Percentiles rank a stretch among this genome's conserved stretches.
phyloP scores from a whole-genome alignment of 495 filamentous ascomycete species.

The Saxispiralis lemnorum region DNA sequence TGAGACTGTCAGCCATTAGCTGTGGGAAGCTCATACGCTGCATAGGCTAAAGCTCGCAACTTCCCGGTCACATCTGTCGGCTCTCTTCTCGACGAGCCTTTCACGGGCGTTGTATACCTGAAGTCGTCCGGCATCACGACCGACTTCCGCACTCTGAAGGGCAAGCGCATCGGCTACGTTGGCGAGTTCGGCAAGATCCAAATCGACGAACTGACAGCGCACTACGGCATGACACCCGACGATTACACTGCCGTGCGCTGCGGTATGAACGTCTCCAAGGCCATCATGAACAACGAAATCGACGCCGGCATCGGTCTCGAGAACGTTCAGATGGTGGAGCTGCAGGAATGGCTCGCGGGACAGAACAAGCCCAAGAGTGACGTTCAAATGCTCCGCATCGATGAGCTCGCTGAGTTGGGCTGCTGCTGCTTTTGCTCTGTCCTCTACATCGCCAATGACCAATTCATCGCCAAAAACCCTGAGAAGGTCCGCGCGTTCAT shows the following conservation, averaged over 20 bases:
- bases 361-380: constrained; percentile 42
- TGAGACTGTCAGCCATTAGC: no score
- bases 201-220: constrained; percentile 54
- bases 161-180: constrained; percentile 54
- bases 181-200: constrained; percentile 63
- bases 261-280: constrained; percentile 45
- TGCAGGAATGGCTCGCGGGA: constrained; percentile 46
- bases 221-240: constrained; percentile 50
- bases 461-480: constrained; percentile 41
- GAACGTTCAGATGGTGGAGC: constrained; percentile 58
- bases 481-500: constrained; percentile 42
- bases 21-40: no score
- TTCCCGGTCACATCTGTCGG: constrained; percentile 52
- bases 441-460: constrained; percentile 52
- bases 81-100: constrained; percentile 52
- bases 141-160: constrained; percentile 43
- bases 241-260: constrained; percentile 55
- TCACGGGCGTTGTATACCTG: constrained; percentile 54
- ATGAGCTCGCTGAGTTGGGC: constrained; percentile 51
- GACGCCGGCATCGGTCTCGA: constrained; percentile 55
- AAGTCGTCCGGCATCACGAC: constrained; percentile 51
- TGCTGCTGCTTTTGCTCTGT: constrained; percentile 65
- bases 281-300: constrained; percentile 47
- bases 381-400: constrained; percentile 58
- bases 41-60: constrained; percentile 47